These are phyloP conservation scores for Fraxinus paxiana DNA, from an alignment of 305 asterid species.

Conservation along the genomic window DNA sequence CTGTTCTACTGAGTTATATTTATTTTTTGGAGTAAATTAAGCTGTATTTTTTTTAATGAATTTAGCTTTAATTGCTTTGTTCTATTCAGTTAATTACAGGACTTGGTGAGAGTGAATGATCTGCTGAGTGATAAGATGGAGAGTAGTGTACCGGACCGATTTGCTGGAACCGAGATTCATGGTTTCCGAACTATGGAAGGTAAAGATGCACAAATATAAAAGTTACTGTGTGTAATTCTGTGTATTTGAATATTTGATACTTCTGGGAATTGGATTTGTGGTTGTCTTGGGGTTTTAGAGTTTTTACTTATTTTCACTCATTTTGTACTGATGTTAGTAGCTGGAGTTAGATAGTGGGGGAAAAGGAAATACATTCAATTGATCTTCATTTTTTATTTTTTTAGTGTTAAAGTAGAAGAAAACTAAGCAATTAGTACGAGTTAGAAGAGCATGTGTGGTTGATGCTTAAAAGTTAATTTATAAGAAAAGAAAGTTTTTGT, in stretches of 20 bases:
- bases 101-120: neutral
- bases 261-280: conserved; percentile 8
- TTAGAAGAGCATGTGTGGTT: neutral
- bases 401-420: neutral
- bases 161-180: conserved; percentile 55
- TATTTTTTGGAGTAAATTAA: neutral
- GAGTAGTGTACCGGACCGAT: conserved; percentile 26
- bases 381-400: neutral
- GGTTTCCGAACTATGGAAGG: conserved; percentile 60
- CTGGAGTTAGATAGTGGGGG: neutral
- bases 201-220: conserved; percentile 19
- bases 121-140: conserved; percentile 31
- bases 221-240: neutral
- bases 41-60: neutral
- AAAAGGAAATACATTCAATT: neutral
- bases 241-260: neutral
- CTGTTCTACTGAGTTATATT: neutral
- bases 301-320: neutral
- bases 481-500: neutral
- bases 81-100: neutral
- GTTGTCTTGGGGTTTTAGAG: conserved; percentile 22
- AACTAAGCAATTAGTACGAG: neutral
- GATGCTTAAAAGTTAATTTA: neutral
- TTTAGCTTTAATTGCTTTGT: neutral
- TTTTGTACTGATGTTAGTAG: neutral